These are phyloP conservation scores for Cyphellophora attinorum DNA, from an alignment of 2,329 filamentous ascomycete genomes.

Conservation along the genomic window DNA sequence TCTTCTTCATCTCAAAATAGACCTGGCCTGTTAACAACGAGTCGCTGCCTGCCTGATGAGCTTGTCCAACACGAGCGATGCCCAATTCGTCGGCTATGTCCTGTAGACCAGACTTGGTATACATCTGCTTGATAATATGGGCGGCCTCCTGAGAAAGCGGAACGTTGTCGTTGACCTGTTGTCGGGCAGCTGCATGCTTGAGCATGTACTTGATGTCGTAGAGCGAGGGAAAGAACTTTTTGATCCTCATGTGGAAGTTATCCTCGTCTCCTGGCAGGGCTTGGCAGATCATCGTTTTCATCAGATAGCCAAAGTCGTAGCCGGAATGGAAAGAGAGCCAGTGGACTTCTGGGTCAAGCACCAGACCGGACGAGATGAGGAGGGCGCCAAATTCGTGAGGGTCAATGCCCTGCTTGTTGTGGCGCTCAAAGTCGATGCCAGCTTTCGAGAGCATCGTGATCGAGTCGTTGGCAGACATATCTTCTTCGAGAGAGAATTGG, in stretches of 20 bases:
- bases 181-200: conserved; percentile 70
- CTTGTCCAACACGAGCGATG: conserved; percentile 75
- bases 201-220: conserved; percentile 97
- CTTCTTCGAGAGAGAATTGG: conserved; percentile 82
- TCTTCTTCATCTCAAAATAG: conserved; percentile 85
- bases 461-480: conserved; percentile 96
- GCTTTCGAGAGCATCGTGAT: conserved; percentile 84
- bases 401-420: conserved; percentile 84
- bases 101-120: conserved; percentile 83
- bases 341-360: conserved; percentile 75
- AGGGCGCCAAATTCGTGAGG: conserved; percentile 80
- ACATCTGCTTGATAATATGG: conserved; percentile 73
- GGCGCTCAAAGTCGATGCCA: conserved; percentile 80
- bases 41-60: conserved; percentile 90
- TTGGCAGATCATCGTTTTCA: conserved; percentile 72
- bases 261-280: conserved; percentile 80
- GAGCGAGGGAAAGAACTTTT: conserved; percentile 83
- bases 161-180: conserved; percentile 55
- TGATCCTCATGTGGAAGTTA: conserved; percentile 80
- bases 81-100: conserved; percentile 89
- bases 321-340: conserved; percentile 98
- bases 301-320: conserved; percentile 95
- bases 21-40: conserved; percentile 86
- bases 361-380: conserved; percentile 83
- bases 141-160: conserved; percentile 55